Evolutionary conservation across 2,329 filamentous ascomycete genomes (phyloP), one percentile per base, ranked within the genome.

Genomic region (Talaromyces sp.): DNA sequence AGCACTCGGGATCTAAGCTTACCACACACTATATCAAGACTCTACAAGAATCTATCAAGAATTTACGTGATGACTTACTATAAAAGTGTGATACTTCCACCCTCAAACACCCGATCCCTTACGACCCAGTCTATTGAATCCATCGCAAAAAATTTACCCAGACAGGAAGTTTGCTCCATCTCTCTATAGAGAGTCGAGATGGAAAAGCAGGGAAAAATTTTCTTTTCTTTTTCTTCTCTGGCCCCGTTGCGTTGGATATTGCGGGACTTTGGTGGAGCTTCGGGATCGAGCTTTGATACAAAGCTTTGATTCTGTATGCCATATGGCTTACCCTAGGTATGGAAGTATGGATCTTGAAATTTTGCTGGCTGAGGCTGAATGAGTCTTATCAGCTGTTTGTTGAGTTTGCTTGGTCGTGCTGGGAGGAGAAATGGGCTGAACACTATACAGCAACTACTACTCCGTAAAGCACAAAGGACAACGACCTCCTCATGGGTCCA

Each of bases 251-350:
- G 17, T 53, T n/a, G 27, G 27, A 53, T 29, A 31, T 27, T 31
- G 49, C 27, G 49, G 49, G 27, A 5, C 49, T 53, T 25, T 27
- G 29, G 51, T 54, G 51, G 51, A 36, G n/a, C n/a, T 15, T 3
- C 27, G 51, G 51, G 29, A 19, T 54, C 51, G 51, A 34, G 51
- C 49, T 53, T 53, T 53, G 49, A 51, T 22, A 27, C 34, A 15
- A 31, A 54, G 51, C 51, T 54, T 54, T 56, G 53, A 38, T 54
- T 56, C 51, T 56, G 31, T 54, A 54, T 38, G 27, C n/a, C 31
- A 56, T 38, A 27, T 8, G 1, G 1, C 1, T 19, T 19, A 47
- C n/a, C 2, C 5, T 8, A 8, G 8, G 8, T 22, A 10, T 19
- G 8, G n/a, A 22, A 5, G 19, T 51, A 51, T 51, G 8, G n/a